Percentiles rank a stretch among this genome's conserved stretches.
These are phyloP conservation scores for Apophysomyces ossiformis DNA, from an alignment of 371 early-diverging fungal species.

Conservation along the genomic window DNA sequence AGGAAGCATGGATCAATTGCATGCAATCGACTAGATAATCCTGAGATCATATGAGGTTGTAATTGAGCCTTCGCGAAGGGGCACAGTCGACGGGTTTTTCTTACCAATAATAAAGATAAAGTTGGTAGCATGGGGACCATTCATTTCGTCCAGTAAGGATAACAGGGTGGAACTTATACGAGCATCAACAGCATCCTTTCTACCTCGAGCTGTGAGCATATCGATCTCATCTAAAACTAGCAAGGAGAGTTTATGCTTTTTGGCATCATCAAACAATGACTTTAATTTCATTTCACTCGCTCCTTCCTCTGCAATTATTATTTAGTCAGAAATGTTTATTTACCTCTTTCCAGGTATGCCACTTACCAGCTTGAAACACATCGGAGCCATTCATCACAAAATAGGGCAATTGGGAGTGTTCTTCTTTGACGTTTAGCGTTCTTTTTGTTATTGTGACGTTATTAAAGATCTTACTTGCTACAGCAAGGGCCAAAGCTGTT, in stretches of 20 bases:
- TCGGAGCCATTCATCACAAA: constrained; percentile 70
- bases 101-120: constrained; percentile 61
- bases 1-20: constrained; percentile 57
- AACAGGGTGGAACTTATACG: constrained; percentile 32
- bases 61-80: neutral
- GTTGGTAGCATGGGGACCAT: constrained; percentile 17
- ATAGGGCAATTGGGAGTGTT: constrained; percentile 58
- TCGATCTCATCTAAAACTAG: constrained; percentile 69
- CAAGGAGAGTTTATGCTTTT: constrained; percentile 38
- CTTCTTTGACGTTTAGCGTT: constrained; percentile 5
- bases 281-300: constrained; percentile 55
- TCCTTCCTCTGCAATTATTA: constrained; percentile 54
- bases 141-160: constrained; percentile 50
- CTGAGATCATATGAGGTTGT: constrained; percentile 15
- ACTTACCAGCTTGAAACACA: constrained; percentile 67
- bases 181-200: constrained; percentile 41
- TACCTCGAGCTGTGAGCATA: constrained; percentile 47
- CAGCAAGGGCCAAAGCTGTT: constrained; percentile 56
- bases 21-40: constrained; percentile 60
- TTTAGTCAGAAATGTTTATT: constrained; percentile 4
- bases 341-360: neutral
- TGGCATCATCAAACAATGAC: constrained; percentile 40
- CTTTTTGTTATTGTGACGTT: neutral
- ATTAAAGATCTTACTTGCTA: constrained; percentile 51
- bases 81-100: neutral